Evolutionary conservation across 129 eudicot genomes (phyloP).

Genomic region (Helianthus annuus): HanXRQr2.0-SUNRISE NC_035439.2:131583769-131584268

Average conservation of each 20-base stretch:
- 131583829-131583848: conserved; percentile 34
- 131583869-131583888: conserved; percentile 42
- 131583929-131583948: conserved; percentile 21
- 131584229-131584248: too few relatives aligned
- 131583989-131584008: neutral
- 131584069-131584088: neutral
- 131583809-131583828: conserved; percentile 22
- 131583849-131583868: conserved; percentile 33
- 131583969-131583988: conserved; percentile 37
- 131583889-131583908: conserved; percentile 53
- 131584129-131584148: neutral
- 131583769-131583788: conserved; percentile 25
- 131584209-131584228: too few relatives aligned
- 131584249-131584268: too few relatives aligned
- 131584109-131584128: conserved; percentile 1
- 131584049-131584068: conserved; percentile 28
- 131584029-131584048: conserved; percentile 8
- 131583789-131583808: conserved; percentile 27
- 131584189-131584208: neutral
- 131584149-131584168: neutral
- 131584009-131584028: conserved; percentile 13
- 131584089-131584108: neutral
- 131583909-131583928: conserved; percentile 32
- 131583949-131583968: conserved; percentile 29
- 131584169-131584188: neutral